phyloP scores from a whole-genome alignment of 345 rosid genomes.

The Sisymbrium irio region DNA sequence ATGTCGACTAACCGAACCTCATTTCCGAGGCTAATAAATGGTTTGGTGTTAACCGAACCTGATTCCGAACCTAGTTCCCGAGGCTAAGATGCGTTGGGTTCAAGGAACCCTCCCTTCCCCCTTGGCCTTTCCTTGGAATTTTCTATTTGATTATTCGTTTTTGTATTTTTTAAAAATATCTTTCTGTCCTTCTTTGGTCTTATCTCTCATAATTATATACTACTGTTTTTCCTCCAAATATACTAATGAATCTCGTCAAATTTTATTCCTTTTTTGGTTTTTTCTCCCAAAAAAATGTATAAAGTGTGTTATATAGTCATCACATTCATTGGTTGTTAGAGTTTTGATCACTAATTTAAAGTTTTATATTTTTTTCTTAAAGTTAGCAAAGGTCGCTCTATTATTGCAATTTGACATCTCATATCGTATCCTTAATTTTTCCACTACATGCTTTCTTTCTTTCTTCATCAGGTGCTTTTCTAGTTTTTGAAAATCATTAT shows the following conservation, averaged over 20 bases:
- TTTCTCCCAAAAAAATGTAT: no score
- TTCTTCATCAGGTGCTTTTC: constrained; percentile 15
- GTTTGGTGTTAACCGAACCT: constrained; percentile 9
- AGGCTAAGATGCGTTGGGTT: constrained; percentile 46
- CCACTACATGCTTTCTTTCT: constrained; percentile 17
- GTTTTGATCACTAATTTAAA: constrained; percentile 18
- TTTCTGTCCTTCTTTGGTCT: constrained; percentile 28
- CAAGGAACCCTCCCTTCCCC: constrained; percentile 52
- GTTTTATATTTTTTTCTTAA: neutral
- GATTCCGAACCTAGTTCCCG: constrained; percentile 7
- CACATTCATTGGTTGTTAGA: constrained; percentile 23
- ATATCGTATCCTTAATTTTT: neutral
- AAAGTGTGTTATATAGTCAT: neutral
- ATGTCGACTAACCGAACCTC: constrained; percentile 30
- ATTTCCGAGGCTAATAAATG: neutral
- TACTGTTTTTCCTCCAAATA: neutral
- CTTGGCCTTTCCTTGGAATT: constrained; percentile 47
- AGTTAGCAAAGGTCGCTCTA: constrained; percentile 15
- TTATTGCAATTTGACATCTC: constrained; percentile 42
- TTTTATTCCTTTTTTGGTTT: constrained; percentile 15
- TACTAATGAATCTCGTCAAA: constrained; percentile 20
- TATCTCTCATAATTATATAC: constrained; percentile 5
- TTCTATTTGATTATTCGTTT: constrained; percentile 21
- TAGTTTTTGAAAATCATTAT: no score
- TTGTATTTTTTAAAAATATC: neutral